Conservation (phyloP, 106 monocot genomes). For the Apostasia shenzhenica region DNA sequence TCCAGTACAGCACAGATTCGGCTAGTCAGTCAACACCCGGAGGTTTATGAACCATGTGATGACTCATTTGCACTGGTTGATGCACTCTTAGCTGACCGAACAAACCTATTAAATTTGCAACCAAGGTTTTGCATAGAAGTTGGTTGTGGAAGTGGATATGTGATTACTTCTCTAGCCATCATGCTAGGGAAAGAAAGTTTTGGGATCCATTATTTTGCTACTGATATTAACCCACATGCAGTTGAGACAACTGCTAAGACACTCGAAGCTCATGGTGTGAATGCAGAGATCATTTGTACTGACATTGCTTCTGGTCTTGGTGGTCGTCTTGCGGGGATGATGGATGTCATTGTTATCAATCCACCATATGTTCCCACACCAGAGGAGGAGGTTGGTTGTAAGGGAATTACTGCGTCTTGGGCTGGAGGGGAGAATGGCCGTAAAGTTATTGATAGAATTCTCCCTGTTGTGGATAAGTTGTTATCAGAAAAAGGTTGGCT, state of each 20-base stretch:
- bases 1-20: slow-evolving; percentile 63
- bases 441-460: slow-evolving; percentile 77
- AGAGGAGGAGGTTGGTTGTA: slow-evolving; percentile 68
- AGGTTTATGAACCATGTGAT: slow-evolving; percentile 96
- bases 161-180: slow-evolving; percentile 82
- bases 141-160: slow-evolving; percentile 84
- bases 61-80: slow-evolving; percentile 94
- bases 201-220: slow-evolving; percentile 59
- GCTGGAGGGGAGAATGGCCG: slow-evolving; percentile 89
- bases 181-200: slow-evolving; percentile 49
- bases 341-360: slow-evolving; percentile 88
- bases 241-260: slow-evolving; percentile 52
- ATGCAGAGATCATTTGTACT: slow-evolving; percentile 59
- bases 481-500: slow-evolving; percentile 84
- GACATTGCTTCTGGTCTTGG: slow-evolving; percentile 68
- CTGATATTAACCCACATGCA: slow-evolving; percentile 81
- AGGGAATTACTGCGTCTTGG: slow-evolving; percentile 82
- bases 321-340: slow-evolving; percentile 55
- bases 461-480: slow-evolving; percentile 57
- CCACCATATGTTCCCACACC: slow-evolving; percentile 98
- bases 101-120: slow-evolving; percentile 40
- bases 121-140: slow-evolving; percentile 80
- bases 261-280: slow-evolving; percentile 67
- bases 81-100: slow-evolving; percentile 76
- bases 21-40: slow-evolving; percentile 57